These are phyloP conservation scores for Diaporthe citri DNA, from an alignment of 2,329 filamentous ascomycete genomes.

Conservation along the genomic window DNA sequence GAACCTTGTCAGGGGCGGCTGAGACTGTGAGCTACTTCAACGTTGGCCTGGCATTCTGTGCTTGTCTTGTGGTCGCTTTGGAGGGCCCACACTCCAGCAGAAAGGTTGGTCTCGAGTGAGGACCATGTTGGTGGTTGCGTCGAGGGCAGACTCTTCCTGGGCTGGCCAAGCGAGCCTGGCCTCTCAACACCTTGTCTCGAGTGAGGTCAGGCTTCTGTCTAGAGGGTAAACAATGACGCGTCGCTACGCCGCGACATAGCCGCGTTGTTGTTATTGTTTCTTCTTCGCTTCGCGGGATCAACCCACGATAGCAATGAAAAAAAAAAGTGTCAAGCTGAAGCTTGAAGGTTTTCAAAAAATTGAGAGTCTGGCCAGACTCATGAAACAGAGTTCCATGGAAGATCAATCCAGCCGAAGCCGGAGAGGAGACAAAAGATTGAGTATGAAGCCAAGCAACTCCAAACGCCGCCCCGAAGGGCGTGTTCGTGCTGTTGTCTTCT, in stretches of 20 bases:
- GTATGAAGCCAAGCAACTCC: constrained; percentile 16
- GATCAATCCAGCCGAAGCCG: constrained; percentile 29
- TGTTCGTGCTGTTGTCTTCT: constrained; percentile 24
- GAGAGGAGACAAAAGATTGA: constrained; percentile 28
- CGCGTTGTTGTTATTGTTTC: neutral
- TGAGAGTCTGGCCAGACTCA: neutral
- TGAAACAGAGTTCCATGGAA: constrained; percentile 13
- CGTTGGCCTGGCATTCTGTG: neutral
- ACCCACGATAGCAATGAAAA: constrained; percentile 32
- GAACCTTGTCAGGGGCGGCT: neutral
- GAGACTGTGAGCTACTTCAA: neutral
- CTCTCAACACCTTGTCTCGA: neutral
- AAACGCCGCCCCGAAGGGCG: constrained; percentile 2
- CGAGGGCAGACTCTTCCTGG: neutral
- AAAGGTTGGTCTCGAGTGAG: neutral
- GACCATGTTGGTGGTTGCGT: neutral
- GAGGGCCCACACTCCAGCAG: neutral
- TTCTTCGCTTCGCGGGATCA: constrained; percentile 21
- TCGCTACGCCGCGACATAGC: fast-evolving
- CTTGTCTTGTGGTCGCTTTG: neutral
- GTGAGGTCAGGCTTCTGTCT: neutral
- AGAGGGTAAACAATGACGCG: neutral
- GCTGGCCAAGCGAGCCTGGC: neutral
- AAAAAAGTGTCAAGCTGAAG: constrained; percentile 21
- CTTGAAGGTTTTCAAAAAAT: constrained; percentile 6